Evolutionary conservation across 2,329 filamentous ascomycete genomes (phyloP), one percentile per base, ranked within the genome.

Genomic region (Monosporascus sp.): DNA sequence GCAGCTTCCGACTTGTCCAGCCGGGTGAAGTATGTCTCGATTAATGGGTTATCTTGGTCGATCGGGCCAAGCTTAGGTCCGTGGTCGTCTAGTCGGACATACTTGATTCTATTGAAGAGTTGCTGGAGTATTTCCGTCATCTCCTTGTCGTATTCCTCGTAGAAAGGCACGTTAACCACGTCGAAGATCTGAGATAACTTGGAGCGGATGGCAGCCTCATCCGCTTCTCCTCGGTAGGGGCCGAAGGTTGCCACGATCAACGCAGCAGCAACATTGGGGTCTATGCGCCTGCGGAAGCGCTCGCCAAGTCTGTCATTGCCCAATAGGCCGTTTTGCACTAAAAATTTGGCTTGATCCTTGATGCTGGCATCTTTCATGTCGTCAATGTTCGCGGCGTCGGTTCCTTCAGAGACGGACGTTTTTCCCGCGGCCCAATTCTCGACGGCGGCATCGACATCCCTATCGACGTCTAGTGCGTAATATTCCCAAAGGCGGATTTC

Each of bases 21-120:
- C 27, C 93, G 85, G 0, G 94, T 97, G 71, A 99, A 99, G 74
- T 99, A 99, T 0, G 88, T 80, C 74, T 99, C 94, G 58, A 97
- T 90, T 27, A 99, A 76, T 14, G 94, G 92, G 63, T 84, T 93
- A 51, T 86, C 74, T 7, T 84, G 73, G 53, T 84, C 88, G 66
- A 99, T 89, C 19, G 86, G 82, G 0, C 94, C 94, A 51, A 89
- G 75, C 68, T 89, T 93, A 3, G 94, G 94, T 0, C 94, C 94
- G 67, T 97, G 82, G 0, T 91, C 88, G 59, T 97, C 94, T n/a
- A 99, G 73, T 40, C 94, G 88, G 58, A 93, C 83, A 73, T 99
- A 99, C 71, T 96, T 97, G 74, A 92, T 89, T 56, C 95, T 87
- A 68, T 97, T 96, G 76, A 88, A 96, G 26, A 97, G 75, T 71